Conservation (phyloP, 148 eudicot genomes). For the Beta vulgaris region DNA sequence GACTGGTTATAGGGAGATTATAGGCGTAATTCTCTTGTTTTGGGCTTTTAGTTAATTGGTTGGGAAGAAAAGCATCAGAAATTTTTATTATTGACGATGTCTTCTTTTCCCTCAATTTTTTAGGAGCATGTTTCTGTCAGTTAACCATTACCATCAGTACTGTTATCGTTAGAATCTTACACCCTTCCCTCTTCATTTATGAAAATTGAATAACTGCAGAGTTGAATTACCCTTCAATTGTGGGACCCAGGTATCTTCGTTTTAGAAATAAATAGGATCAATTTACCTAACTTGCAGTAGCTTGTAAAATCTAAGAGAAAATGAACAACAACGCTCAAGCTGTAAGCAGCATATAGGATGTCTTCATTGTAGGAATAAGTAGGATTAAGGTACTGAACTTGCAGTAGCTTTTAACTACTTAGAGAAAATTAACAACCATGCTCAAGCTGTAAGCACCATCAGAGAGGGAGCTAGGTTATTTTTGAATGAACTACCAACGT, state of each 20-base stretch:
- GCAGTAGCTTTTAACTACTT: background rate
- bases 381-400: background rate
- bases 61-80: background rate
- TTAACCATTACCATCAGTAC: background rate
- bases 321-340: background rate
- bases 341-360: background rate
- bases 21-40: background rate
- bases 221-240: background rate
- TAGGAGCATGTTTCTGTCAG: background rate
- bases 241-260: background rate
- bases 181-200: background rate
- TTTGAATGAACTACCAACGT: too few relatives aligned
- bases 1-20: background rate
- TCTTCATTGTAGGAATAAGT: background rate
- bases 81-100: background rate
- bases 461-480: too few relatives aligned
- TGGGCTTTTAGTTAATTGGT: constrained; percentile 3
- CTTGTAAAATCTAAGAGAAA: background rate
- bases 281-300: background rate
- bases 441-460: background rate
- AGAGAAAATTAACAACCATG: background rate
- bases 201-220: background rate
- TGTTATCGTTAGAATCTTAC: too few relatives aligned
- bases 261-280: background rate
- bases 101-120: background rate